phyloP scores from a whole-genome alignment of 495 filamentous ascomycete species.

The Penicillium dipodomyicola region DNA sequence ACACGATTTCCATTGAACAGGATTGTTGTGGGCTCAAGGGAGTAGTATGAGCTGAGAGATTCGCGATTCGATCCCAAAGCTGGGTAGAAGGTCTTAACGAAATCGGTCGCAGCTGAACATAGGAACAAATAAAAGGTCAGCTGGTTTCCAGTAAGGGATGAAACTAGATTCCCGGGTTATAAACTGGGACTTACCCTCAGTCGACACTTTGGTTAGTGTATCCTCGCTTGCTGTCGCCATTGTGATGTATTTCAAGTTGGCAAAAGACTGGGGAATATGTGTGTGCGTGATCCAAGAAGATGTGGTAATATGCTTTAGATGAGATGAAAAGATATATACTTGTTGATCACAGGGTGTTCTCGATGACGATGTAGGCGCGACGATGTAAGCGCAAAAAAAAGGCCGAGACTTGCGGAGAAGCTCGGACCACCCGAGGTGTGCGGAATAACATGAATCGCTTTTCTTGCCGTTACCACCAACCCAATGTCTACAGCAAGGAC shows the following conservation, averaged over 20 bases:
- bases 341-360: not conserved
- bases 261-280: not conserved
- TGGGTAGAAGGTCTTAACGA: slow-evolving; percentile 52
- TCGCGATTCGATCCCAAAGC: slow-evolving; percentile 55
- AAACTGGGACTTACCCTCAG: slow-evolving; percentile 38
- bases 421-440: slow-evolving; percentile 42
- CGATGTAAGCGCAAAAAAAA: slow-evolving; percentile 15
- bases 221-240: slow-evolving; percentile 47
- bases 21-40: slow-evolving; percentile 51
- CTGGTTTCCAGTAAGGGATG: not conserved
- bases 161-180: not conserved
- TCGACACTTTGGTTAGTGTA: slow-evolving; percentile 47
- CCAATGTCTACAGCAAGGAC: slow-evolving; percentile 37
- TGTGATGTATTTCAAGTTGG: slow-evolving; percentile 6
- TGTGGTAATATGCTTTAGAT: not conserved
- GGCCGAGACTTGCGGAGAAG: slow-evolving; percentile 26
- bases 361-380: slow-evolving; percentile 1
- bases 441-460: slow-evolving; percentile 26
- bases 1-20: slow-evolving; percentile 65
- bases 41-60: slow-evolving; percentile 58
- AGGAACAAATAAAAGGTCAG: slow-evolving; percentile 7
- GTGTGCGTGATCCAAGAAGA: not conserved
- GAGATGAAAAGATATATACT: not conserved
- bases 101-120: slow-evolving; percentile 46
- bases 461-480: slow-evolving; percentile 15